These are phyloP conservation scores for Leccinum huronense DNA, from an alignment of 1,284 basidiomycete genomes.

Conservation along the genomic window DNA sequence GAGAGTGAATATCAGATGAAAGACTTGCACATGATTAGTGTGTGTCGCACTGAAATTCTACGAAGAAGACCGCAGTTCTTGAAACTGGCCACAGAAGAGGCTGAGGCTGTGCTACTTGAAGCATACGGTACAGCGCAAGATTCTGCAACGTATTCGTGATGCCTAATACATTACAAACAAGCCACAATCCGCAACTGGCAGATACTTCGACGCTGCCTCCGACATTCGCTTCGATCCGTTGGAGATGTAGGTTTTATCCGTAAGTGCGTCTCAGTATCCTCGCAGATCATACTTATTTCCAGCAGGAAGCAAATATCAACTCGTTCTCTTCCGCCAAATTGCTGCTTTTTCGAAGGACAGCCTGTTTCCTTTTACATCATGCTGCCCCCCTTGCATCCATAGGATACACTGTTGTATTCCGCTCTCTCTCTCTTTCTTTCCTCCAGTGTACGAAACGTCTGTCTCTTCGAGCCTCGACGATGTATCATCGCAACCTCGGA, in stretches of 20 bases:
- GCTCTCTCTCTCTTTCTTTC: no score
- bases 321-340: background rate
- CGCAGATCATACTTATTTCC: no score
- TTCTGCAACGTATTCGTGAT: background rate
- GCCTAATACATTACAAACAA: background rate
- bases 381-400: background rate
- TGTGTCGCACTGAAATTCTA: no score
- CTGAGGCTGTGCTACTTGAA: background rate
- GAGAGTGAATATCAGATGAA: no score
- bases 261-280: background rate
- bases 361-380: background rate
- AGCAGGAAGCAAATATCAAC: no score
- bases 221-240: background rate
- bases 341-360: background rate
- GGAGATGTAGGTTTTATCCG: background rate
- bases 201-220: background rate
- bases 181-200: background rate
- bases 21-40: no score
- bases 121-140: background rate
- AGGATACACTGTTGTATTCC: background rate
- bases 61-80: background rate
- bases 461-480: no score
- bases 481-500: no score
- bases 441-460: no score
- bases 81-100: background rate